Base-by-base conservation (phyloP, 495 filamentous ascomycete species). In the Thermothielavioides terrestris region DNA sequence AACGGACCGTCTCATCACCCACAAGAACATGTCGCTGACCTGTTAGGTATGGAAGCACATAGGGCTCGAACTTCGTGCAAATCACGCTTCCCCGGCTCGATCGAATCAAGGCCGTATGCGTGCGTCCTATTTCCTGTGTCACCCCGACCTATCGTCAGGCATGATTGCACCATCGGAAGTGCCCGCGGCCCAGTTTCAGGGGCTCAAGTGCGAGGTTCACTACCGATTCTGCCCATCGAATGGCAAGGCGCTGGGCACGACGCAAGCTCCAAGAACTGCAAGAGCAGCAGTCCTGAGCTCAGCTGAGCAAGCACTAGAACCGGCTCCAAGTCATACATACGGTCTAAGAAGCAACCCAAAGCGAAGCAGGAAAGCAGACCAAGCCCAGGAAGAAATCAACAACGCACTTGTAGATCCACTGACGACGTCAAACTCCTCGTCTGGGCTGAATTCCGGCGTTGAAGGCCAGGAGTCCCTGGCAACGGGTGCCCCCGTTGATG, bases 121-220 rank as follows among this genome's bases (percentile, higher is more conserved):
- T 7, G 27, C 52, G 22, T 49, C 61, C 3, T 65, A 54, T 22
- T 63, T 65, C 23, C 49, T 65, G 0, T 56, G 54, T 11, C 62
- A 65, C 30, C 58, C 56, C 6, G 58, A 63, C 22, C 52, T 63
- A 15, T 59, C 60, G 0, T 61, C 58, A 1, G 56, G 57, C 6
- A 50, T 52, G 47, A 59, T 58, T 11, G 53, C 42, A 6, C 54
- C 53, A 3, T 15, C 35, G 1, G n/a, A 64, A 6, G 41, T 64
- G 1, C 57, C 60, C 10, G 59, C 54, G 12, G 68, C 58, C 46
- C 57, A 55, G 9, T 56, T 73, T 27, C 56, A 60, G 47, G 60
- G 62, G 0, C 43, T 73, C 22, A 52, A 52, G 18, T 68, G 65
- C 30, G 31, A 54, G 15, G 15, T 56, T 35, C 48, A 50, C 11